A percentile compares a stretch with the other conserved stretches of the same genome.
Conservation (phyloP, 495 filamentous ascomycete genomes). For the Pyrenula aspistea region DNA sequence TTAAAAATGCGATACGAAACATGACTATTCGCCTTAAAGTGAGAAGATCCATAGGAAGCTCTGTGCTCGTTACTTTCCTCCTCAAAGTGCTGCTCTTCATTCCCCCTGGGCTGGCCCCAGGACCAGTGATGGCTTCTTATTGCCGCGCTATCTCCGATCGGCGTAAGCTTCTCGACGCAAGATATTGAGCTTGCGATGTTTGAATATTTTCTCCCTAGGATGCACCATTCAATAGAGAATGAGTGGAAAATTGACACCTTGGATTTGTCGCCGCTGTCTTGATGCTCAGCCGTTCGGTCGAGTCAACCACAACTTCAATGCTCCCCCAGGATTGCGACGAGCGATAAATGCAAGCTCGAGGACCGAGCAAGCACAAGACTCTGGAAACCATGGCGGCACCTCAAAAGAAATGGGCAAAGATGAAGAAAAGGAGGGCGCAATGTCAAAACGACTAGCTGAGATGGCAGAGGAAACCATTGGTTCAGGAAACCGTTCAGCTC, state of each 20-base stretch:
- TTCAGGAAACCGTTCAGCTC: constrained; percentile 56
- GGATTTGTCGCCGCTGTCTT: not conserved
- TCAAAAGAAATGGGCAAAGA: constrained; percentile 7
- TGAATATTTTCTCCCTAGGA: too few relatives aligned
- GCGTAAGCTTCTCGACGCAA: not conserved
- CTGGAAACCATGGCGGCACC: not conserved
- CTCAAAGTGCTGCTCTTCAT: too few relatives aligned
- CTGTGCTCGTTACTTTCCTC: too few relatives aligned
- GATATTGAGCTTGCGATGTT: too few relatives aligned
- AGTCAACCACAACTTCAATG: not conserved
- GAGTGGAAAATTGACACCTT: not conserved
- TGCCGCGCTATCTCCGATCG: not conserved
- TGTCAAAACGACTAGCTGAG: constrained; percentile 62
- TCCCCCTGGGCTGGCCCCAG: too few relatives aligned
- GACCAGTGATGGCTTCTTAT: too few relatives aligned
- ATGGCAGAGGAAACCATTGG: constrained; percentile 73
- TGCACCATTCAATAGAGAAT: not conserved
- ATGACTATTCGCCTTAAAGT: too few relatives aligned
- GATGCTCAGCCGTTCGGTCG: not conserved
- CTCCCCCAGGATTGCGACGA: not conserved
- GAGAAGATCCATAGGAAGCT: too few relatives aligned
- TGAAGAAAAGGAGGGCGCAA: constrained; percentile 37
- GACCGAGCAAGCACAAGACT: not conserved
- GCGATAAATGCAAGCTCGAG: not conserved
- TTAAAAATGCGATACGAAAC: too few relatives aligned